Conservation (phyloP, 495 filamentous ascomycete genomes). For the Coniosporium apollinis region DNA sequence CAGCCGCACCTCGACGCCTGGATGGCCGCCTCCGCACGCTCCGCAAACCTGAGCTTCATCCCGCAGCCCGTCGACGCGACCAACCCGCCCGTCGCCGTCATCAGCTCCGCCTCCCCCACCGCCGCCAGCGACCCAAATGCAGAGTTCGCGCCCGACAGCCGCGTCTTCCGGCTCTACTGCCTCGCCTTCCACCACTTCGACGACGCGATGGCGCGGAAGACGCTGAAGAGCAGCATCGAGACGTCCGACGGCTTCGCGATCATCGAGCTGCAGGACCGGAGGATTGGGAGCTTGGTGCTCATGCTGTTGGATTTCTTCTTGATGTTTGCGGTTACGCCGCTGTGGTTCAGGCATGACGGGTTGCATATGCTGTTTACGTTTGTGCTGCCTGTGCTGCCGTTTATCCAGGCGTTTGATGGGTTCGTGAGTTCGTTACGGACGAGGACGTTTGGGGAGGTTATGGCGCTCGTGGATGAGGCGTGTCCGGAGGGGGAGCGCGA, state of each 20-base stretch:
- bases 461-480: slow-evolving; percentile 28
- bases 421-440: slow-evolving; percentile 46
- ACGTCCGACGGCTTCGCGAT: slow-evolving; percentile 53
- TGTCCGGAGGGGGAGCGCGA: slow-evolving; percentile 1
- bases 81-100: slow-evolving; percentile 29
- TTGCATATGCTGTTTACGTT: slow-evolving; percentile 47
- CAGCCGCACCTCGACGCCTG: slow-evolving; percentile 49
- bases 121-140: not conserved
- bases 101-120: slow-evolving; percentile 22
- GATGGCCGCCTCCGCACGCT: slow-evolving; percentile 31
- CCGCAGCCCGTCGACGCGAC: slow-evolving; percentile 43
- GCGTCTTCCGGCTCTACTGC: slow-evolving; percentile 49
- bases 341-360: slow-evolving; percentile 42
- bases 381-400: slow-evolving; percentile 43
- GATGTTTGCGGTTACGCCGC: slow-evolving; percentile 33
- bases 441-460: slow-evolving; percentile 45
- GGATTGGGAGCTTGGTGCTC: slow-evolving; percentile 33
- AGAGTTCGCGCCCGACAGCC: slow-evolving; percentile 6
- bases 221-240: slow-evolving; percentile 44
- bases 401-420: slow-evolving; percentile 50
- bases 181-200: slow-evolving; percentile 66
- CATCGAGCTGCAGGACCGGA: slow-evolving; percentile 54
- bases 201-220: slow-evolving; percentile 37
- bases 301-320: slow-evolving; percentile 36
- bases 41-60: slow-evolving; percentile 39